Evolutionary conservation across 2,329 filamentous ascomycete species (phyloP), one percentile per base, ranked within the genome.

Genomic region (Aspergillus jensenii): DNA sequence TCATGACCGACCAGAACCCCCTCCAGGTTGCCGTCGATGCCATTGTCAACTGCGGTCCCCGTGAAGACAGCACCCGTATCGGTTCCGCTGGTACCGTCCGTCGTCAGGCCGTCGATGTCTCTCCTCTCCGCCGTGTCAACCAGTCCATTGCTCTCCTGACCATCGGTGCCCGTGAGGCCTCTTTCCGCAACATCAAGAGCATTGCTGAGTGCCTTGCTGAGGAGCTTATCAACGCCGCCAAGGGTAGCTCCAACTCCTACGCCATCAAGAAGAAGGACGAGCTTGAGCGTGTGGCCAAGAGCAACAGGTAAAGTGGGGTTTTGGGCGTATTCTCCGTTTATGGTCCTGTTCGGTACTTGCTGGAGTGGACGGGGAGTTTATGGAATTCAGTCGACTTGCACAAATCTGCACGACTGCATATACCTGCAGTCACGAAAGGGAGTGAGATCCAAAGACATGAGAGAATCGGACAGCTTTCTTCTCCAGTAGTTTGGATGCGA

Each of bases 191-290:
- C 88, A 90, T 99, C 87, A 99, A 99, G 93, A 93, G 90, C 78
- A 96, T 99, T 79, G 93, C 96, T 76, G 95, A 99, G 88, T 98
- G 95, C 86, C 85, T 99, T 76, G 95, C 95, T 79, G 96, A 99
- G 85, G 95, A 99, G 89, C 88, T 99, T 81, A 98, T 99, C 90
- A 99, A 99, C 87, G 96, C 96, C 79, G 96, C 96, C 82, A 99
- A 99, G 91, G 95, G 95, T 78, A 96, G 90, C 89, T 96, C 90
- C 85, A 99, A 99, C 92, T 97, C 93, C 72, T 99, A 98, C 82
- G 95, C 96, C 77, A 99, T 99, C 89, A 99, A 99, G 92, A 99
- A 99, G 92, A 99, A 99, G 93, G 95, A 99, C 82, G 96, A 99
- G 90, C 84, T 99, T 85, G 95, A 99, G 90, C 95, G 95, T 95